These are phyloP conservation scores for Verbena officinalis DNA, from an alignment of 257 asterid genomes.

Conservation along the genomic window DNA sequence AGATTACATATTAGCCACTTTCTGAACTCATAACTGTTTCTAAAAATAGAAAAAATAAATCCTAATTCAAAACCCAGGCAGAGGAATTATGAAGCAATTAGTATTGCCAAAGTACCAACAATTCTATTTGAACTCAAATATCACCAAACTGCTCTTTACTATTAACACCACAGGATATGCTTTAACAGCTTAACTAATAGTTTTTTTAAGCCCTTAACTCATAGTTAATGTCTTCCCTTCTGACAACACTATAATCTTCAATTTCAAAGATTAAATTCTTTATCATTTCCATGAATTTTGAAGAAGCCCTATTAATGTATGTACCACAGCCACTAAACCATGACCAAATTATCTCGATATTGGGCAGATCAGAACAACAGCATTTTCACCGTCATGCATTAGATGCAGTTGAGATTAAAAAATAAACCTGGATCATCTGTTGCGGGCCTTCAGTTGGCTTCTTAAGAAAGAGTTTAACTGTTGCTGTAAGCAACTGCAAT, in stretches of 20 bases:
- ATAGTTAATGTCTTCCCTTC: neutral
- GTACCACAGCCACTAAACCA: conserved; percentile 11
- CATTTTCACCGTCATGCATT: conserved; percentile 19
- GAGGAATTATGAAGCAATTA: neutral
- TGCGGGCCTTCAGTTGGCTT: conserved; percentile 99
- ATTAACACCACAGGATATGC: neutral
- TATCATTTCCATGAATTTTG: neutral
- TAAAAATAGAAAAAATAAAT: neutral
- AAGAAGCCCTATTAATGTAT: conserved; percentile 3
- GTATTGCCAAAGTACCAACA: neutral
- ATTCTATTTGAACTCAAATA: neutral
- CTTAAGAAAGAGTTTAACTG: conserved; percentile 97
- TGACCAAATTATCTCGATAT: conserved; percentile 17
- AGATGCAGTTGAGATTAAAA: conserved; percentile 23
- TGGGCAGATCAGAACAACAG: conserved; percentile 6
- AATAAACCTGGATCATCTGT: conserved; percentile 94
- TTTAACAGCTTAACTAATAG: too few species aligned
- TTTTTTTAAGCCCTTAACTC: too few species aligned
- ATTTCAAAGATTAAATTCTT: conserved; percentile 9
- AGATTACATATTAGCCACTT: conserved; percentile 23
- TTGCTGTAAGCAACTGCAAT: conserved; percentile 94
- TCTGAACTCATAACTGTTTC: conserved; percentile 9
- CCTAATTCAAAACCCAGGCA: neutral
- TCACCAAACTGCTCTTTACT: neutral
- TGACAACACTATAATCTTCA: conserved; percentile 8